Percentiles rank a stretch among this genome's conserved stretches.
Evolutionary conservation across 495 filamentous ascomycete genomes (phyloP).

Genomic region (Hyaloscypha variabilis): DNA sequence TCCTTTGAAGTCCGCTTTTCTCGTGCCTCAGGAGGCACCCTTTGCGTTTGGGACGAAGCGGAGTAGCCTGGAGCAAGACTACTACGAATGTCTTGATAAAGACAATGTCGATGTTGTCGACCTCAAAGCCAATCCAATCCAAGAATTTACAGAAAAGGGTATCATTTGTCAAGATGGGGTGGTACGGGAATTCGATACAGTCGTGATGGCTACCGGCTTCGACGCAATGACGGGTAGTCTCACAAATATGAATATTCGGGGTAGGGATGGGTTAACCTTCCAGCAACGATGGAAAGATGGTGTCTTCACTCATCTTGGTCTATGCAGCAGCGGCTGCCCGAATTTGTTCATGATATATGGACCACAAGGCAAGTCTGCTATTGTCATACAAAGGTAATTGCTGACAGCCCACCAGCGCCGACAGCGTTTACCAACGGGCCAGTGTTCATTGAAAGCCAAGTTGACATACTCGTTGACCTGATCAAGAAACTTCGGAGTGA

Average conservation of each 20-base stretch:
- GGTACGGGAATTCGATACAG: conserved; percentile 50
- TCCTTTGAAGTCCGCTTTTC: conserved; percentile 45
- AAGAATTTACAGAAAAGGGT: conserved; percentile 42
- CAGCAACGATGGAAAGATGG: conserved; percentile 50
- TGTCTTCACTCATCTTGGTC: conserved; percentile 50
- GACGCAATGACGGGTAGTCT: conserved; percentile 55
- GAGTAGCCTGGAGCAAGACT: conserved; percentile 50
- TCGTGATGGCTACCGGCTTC: conserved; percentile 60
- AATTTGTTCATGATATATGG: conserved; percentile 60
- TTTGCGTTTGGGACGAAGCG: conserved; percentile 55
- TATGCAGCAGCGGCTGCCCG: conserved; percentile 49
- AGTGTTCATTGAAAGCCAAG: conserved; percentile 49
- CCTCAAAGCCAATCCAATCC: conserved; percentile 45
- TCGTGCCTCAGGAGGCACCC: conserved; percentile 48
- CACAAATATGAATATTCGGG: conserved; percentile 49
- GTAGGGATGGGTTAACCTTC: conserved; percentile 43
- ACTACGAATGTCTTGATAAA: conserved; percentile 54
- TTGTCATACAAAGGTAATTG: too few species aligned
- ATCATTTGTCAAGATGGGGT: conserved; percentile 44
- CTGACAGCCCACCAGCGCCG: too few species aligned
- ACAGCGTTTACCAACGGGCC: conserved; percentile 54
- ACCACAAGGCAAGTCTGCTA: conserved; percentile 48
- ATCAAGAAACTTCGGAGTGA: too few species aligned
- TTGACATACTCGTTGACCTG: too few species aligned
- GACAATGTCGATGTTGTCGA: conserved; percentile 52